These are phyloP conservation scores for Zygoascus meyerae DNA, from an alignment of 1,139 yeast genomes.

Conservation along the genomic window DNA sequence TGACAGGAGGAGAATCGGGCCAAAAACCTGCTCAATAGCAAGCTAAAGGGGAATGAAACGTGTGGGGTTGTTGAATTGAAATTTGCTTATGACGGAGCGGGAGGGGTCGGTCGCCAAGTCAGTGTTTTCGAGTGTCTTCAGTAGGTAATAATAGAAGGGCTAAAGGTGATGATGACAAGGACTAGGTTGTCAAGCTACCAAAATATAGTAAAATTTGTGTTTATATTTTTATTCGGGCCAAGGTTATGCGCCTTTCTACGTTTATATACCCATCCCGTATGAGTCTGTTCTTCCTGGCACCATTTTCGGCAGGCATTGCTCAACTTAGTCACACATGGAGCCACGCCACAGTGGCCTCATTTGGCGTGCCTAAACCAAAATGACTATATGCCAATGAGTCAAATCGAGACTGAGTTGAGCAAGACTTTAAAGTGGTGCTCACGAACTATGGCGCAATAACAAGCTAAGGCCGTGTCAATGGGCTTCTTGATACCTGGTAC, in stretches of 20 bases:
- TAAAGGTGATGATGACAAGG: no score
- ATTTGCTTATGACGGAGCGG: no score
- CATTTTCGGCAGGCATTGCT: constrained; percentile 2
- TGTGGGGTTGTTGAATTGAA: no score
- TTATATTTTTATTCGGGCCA: neutral
- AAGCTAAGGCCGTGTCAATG: neutral
- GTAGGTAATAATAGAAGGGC: no score
- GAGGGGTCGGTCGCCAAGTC: no score
- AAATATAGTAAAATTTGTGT: neutral
- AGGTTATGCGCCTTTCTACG: no score
- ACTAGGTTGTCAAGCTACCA: neutral
- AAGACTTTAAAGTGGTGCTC: neutral
- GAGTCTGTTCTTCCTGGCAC: neutral
- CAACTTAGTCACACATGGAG: constrained; percentile 7
- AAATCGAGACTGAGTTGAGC: neutral
- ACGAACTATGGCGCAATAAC: neutral
- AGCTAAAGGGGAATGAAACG: no score
- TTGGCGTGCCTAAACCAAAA: neutral
- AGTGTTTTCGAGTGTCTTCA: no score
- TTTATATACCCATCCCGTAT: constrained; percentile 2
- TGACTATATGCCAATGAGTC: neutral
- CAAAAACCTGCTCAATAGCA: no score
- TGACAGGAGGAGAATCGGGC: no score
- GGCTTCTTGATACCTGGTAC: neutral
- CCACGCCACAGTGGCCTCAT: constrained; percentile 7